Conservation (phyloP, 495 filamentous ascomycete species). For the Annulohypoxylon moriforme region DNA sequence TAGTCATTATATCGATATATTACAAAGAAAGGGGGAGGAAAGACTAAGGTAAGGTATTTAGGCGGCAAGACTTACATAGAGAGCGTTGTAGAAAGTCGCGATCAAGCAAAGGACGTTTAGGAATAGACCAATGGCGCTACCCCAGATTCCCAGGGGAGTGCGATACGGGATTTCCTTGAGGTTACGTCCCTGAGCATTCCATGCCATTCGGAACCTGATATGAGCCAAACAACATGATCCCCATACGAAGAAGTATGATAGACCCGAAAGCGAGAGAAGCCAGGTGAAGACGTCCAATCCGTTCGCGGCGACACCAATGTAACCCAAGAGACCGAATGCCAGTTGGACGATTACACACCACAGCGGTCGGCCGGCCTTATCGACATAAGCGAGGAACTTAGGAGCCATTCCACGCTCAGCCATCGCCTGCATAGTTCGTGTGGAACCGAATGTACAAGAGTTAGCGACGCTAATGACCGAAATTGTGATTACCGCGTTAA, state of each 20-base stretch:
- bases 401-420: conserved; percentile 68
- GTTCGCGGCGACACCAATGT: conserved; percentile 44
- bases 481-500: conserved; percentile 77
- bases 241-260: conserved; percentile 77
- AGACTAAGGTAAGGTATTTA: background rate
- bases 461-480: conserved; percentile 70
- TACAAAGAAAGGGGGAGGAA: background rate
- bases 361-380: conserved; percentile 67
- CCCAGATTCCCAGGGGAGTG: conserved; percentile 68
- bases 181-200: conserved; percentile 62
- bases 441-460: conserved; percentile 70
- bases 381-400: conserved; percentile 66
- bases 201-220: conserved; percentile 76
- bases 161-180: conserved; percentile 61
- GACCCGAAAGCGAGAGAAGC: conserved; percentile 75
- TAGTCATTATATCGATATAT: conserved; percentile 19
- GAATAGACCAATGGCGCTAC: conserved; percentile 69
- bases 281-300: conserved; percentile 63
- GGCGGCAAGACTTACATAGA: conserved; percentile 53
- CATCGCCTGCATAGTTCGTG: conserved; percentile 72
- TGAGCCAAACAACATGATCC: conserved; percentile 76
- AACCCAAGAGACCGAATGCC: conserved; percentile 58
- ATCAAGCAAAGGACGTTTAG: conserved; percentile 70
- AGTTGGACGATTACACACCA: conserved; percentile 65
- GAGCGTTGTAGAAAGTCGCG: conserved; percentile 65